A percentile compares a stretch with the other conserved stretches of the same genome.
phyloP scores from a whole-genome alignment of 768 basidiomycete genomes.

The Hydnomerulius pinastri region DNA sequence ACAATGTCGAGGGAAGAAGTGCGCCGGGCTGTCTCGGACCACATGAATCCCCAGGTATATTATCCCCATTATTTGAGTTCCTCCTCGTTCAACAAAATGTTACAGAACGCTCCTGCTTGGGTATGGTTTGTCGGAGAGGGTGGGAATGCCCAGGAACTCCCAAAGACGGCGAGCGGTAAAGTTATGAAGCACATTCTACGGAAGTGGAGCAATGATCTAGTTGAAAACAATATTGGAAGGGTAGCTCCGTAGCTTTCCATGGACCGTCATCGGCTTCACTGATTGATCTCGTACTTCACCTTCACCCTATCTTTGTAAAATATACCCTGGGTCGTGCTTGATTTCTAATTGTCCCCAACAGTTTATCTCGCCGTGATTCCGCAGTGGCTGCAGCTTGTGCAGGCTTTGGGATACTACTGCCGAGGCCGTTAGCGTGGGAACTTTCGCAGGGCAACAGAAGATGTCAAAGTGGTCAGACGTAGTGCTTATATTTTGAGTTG shows the following conservation, averaged over 20 bases:
- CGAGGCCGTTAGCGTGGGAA: constrained; percentile 2
- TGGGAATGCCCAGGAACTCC: constrained; percentile 55
- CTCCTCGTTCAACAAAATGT: constrained; percentile 4
- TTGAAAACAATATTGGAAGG: constrained; percentile 44
- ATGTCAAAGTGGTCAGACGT: constrained; percentile 18
- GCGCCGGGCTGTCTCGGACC: constrained; percentile 49
- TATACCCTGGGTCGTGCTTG: no score
- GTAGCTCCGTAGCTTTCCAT: background rate
- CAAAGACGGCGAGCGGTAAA: constrained; percentile 88
- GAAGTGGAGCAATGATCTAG: constrained; percentile 63
- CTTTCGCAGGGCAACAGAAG: no score
- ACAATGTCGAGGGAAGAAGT: constrained; percentile 52
- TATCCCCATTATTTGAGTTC: background rate
- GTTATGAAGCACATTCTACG: constrained; percentile 81
- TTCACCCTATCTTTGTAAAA: no score
- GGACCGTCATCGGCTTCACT: background rate
- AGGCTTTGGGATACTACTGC: no score
- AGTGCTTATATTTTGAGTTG: background rate
- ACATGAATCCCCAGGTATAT: constrained; percentile 80
- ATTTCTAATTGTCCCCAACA: no score
- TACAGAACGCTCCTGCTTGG: constrained; percentile 77
- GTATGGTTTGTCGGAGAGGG: constrained; percentile 83
- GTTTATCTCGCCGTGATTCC: no score
- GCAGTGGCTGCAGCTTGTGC: no score
- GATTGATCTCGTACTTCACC: no score